These are phyloP conservation scores for Dichotomocladium elegans DNA, from an alignment of 371 early-diverging fungal genomes.

Conservation along the genomic window DNA sequence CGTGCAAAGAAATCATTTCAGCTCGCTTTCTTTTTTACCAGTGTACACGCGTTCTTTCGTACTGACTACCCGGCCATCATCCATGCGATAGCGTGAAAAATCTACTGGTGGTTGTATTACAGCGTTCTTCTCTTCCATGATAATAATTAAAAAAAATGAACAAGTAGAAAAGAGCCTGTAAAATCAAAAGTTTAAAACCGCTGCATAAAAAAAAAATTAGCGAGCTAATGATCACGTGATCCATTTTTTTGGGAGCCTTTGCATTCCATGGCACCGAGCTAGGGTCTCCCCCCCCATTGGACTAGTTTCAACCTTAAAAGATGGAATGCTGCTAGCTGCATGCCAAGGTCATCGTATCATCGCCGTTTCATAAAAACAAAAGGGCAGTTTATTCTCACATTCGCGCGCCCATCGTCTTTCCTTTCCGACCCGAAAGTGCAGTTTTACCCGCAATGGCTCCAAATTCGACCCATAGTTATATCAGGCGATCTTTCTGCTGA, in stretches of 20 bases:
- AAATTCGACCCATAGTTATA: too few relatives aligned
- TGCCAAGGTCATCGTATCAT: too few relatives aligned
- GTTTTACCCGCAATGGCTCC: too few relatives aligned
- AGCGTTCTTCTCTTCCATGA: not conserved
- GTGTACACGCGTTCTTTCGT: conserved; percentile 72
- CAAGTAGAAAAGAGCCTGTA: not conserved
- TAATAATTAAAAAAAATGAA: not conserved
- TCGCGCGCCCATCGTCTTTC: too few relatives aligned
- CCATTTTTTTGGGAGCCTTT: not conserved
- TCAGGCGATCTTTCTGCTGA: too few relatives aligned
- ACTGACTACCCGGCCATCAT: conserved; percentile 69
- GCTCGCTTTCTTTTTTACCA: conserved; percentile 37
- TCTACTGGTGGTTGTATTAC: conserved; percentile 34
- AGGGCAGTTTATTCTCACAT: too few relatives aligned
- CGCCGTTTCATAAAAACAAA: too few relatives aligned
- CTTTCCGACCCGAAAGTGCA: too few relatives aligned
- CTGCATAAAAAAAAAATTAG: too few relatives aligned
- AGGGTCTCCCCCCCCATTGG: not conserved
- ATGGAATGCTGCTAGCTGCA: not conserved
- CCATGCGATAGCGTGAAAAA: conserved; percentile 71
- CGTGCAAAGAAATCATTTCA: too few relatives aligned
- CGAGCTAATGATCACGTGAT: too few relatives aligned
- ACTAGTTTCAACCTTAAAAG: not conserved
- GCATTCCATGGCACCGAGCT: not conserved
- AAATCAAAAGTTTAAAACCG: not conserved